These are phyloP conservation scores for Panaeolus cyanescens DNA, from an alignment of 768 basidiomycete species.

Conservation along the genomic window DNA sequence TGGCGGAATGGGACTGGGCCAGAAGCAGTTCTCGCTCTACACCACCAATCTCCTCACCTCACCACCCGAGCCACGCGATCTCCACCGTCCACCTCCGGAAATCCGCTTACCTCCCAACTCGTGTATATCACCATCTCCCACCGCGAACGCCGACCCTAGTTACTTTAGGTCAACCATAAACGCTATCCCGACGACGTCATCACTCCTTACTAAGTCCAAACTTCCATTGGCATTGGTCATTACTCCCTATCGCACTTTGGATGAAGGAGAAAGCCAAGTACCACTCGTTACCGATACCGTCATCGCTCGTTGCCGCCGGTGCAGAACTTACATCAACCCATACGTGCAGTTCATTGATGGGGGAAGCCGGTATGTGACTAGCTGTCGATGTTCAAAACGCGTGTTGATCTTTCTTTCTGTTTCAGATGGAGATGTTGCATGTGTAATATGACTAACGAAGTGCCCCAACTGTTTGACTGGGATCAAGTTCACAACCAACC, in stretches of 20 bases:
- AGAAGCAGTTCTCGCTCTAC: constrained; percentile 75
- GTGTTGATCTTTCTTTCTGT: neutral
- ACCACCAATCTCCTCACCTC: constrained; percentile 93
- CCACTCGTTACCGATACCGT: constrained; percentile 93
- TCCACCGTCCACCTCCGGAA: constrained; percentile 82
- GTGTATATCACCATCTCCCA: constrained; percentile 74
- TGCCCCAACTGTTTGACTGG: constrained; percentile 98
- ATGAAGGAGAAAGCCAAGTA: constrained; percentile 81
- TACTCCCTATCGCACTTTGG: constrained; percentile 86
- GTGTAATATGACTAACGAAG: constrained; percentile 98
- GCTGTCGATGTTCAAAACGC: neutral
- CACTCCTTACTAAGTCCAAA: constrained; percentile 86
- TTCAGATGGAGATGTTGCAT: constrained; percentile 96
- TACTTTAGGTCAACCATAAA: constrained; percentile 93
- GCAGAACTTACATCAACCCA: constrained; percentile 96
- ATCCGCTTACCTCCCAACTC: constrained; percentile 88
- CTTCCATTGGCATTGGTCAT: constrained; percentile 87
- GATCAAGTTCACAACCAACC: constrained; percentile 92
- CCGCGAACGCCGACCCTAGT: constrained; percentile 84
- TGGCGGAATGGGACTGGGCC: constrained; percentile 81
- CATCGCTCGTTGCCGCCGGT: constrained; percentile 93
- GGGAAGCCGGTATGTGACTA: constrained; percentile 70
- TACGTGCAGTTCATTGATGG: constrained; percentile 98
- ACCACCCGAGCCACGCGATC: constrained; percentile 87
- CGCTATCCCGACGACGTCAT: constrained; percentile 89